phyloP scores from a whole-genome alignment of 768 basidiomycete species.

The Leccinum imitatum region DNA sequence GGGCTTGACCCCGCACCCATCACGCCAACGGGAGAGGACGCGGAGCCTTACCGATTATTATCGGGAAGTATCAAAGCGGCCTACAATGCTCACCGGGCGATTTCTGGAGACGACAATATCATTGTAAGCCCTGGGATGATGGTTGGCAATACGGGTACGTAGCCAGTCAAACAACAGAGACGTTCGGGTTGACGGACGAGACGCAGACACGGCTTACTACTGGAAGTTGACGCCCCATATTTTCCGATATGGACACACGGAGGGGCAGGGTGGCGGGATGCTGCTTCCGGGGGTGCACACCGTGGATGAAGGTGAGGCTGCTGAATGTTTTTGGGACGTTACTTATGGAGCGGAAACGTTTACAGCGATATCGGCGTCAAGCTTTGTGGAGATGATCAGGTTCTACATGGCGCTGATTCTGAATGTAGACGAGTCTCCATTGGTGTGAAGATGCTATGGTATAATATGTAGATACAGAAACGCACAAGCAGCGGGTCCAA shows the following conservation, averaged over 20 bases:
- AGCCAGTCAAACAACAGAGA: not conserved
- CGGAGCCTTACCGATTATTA: conserved; percentile 46
- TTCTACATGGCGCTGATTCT: conserved; percentile 67
- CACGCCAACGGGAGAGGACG: conserved; percentile 40
- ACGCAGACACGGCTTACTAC: conserved; percentile 43
- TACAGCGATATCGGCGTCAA: conserved; percentile 45
- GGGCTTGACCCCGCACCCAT: conserved; percentile 69
- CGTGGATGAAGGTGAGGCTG: conserved; percentile 62
- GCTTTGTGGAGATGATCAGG: conserved; percentile 61
- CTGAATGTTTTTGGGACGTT: not conserved
- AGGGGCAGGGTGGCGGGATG: conserved; percentile 28
- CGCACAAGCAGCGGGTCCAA: no score
- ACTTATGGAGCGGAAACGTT: not conserved
- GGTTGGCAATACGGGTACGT: conserved; percentile 51
- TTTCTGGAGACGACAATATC: conserved; percentile 35
- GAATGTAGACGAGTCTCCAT: conserved; percentile 58
- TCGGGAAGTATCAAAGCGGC: conserved; percentile 66
- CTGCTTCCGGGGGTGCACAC: conserved; percentile 56
- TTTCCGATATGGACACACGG: conserved; percentile 58
- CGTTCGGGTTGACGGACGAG: not conserved
- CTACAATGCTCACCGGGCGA: conserved; percentile 48
- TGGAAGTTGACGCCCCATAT: conserved; percentile 56
- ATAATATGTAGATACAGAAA: not conserved
- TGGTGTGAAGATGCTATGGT: not conserved
- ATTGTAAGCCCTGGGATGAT: conserved; percentile 53